Conservation (phyloP, 2,329 filamentous ascomycete species). For the Tolypocladium ovalisporum region DNA sequence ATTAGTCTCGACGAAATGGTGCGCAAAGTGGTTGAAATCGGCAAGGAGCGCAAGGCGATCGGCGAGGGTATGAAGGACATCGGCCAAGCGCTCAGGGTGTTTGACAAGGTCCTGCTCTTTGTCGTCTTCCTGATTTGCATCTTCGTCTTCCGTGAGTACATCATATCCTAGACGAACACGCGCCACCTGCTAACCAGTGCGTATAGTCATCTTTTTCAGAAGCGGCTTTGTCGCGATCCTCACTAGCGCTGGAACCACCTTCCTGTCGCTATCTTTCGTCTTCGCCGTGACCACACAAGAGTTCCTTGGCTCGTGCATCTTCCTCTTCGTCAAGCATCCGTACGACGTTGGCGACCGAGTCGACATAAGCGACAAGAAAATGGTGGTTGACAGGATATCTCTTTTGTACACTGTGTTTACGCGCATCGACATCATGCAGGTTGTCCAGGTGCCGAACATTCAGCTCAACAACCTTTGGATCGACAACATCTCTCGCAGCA, state of each 20-base stretch:
- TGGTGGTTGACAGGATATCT: slow-evolving; percentile 88
- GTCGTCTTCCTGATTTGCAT: slow-evolving; percentile 72
- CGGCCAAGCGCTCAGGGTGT: slow-evolving; percentile 81
- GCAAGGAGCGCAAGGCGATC: slow-evolving; percentile 79
- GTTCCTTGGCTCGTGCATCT: slow-evolving; percentile 95
- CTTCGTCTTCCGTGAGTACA: slow-evolving; percentile 63
- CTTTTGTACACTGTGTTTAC: slow-evolving; percentile 89
- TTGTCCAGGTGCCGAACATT: slow-evolving; percentile 77
- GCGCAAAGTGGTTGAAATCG: slow-evolving; percentile 72
- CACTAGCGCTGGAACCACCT: slow-evolving; percentile 79
- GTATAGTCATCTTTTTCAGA: slow-evolving; percentile 71
- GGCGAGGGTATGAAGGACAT: slow-evolving; percentile 95
- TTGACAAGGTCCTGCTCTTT: slow-evolving; percentile 76
- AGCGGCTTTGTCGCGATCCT: slow-evolving; percentile 75
- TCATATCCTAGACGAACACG: not conserved
- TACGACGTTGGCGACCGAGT: slow-evolving; percentile 94
- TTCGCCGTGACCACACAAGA: slow-evolving; percentile 89
- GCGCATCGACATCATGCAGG: slow-evolving; percentile 69
- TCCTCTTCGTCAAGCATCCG: slow-evolving; percentile 96
- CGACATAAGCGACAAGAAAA: slow-evolving; percentile 59
- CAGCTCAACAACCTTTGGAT: slow-evolving; percentile 87
- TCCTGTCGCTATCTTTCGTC: slow-evolving; percentile 93
- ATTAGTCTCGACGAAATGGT: slow-evolving; percentile 95
- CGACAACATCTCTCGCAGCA: slow-evolving; percentile 84
- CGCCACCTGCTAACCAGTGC: not conserved